phyloP scores from a whole-genome alignment of 2,329 filamentous ascomycete species.

The Trichoderma lentiforme region DNA sequence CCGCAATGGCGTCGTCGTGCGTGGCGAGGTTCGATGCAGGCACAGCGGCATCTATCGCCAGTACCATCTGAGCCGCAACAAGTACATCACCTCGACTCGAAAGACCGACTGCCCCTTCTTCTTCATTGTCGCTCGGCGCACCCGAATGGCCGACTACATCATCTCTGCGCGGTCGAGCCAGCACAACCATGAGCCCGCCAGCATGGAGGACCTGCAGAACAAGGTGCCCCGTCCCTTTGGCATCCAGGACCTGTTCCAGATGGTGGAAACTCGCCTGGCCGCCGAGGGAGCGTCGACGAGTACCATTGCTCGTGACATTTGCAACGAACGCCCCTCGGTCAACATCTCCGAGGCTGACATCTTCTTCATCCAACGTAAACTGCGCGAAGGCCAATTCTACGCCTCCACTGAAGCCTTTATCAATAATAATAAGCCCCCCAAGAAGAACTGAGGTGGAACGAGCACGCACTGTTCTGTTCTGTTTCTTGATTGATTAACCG shows the following conservation, averaged over 20 bases:
- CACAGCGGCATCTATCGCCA: slow-evolving; percentile 16
- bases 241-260: slow-evolving; percentile 13
- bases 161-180: slow-evolving; percentile 14
- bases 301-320: slow-evolving; percentile 6
- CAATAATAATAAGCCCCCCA: slow-evolving; percentile 15
- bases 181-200: slow-evolving; percentile 15
- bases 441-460: slow-evolving; percentile 2
- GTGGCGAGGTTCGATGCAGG: slow-evolving; percentile 12
- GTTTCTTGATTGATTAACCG: background rate
- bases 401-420: slow-evolving; percentile 13
- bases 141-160: slow-evolving; percentile 16
- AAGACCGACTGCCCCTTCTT: slow-evolving; percentile 16
- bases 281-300: slow-evolving; percentile 9
- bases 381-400: slow-evolving; percentile 16
- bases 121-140: slow-evolving; percentile 14
- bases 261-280: slow-evolving; percentile 9
- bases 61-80: slow-evolving; percentile 15
- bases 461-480: background rate
- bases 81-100: slow-evolving; percentile 14
- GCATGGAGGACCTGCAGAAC: slow-evolving; percentile 12
- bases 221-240: slow-evolving; percentile 14
- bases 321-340: slow-evolving; percentile 9
- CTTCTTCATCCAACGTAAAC: slow-evolving; percentile 18
- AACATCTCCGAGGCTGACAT: slow-evolving; percentile 16
- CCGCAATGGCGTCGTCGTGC: slow-evolving; percentile 13